Evolutionary conservation across 2,329 filamentous ascomycete genomes (phyloP).

Genomic region (Pseudocercospora macadamiae): DNA sequence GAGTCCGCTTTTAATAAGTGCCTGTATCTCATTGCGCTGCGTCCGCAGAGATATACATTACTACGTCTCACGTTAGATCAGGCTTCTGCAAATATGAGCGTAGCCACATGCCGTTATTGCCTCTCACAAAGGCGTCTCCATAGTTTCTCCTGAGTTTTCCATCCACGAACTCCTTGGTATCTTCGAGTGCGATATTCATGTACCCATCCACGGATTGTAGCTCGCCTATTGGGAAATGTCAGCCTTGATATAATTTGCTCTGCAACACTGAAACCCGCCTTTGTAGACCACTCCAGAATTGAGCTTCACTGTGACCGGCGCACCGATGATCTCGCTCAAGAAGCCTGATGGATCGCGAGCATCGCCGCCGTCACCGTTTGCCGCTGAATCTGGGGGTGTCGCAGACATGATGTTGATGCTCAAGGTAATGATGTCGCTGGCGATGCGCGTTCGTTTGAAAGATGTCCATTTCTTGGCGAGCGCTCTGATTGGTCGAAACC

Average conservation of each 20-base stretch:
- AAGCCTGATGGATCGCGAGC: slow-evolving; percentile 93
- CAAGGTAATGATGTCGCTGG: background rate
- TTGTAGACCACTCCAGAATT: slow-evolving; percentile 99
- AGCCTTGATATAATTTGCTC: background rate
- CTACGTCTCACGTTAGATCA: slow-evolving; percentile 43
- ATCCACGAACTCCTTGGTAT: slow-evolving; percentile 89
- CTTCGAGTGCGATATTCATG: slow-evolving; percentile 99
- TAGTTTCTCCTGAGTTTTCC: slow-evolving; percentile 81
- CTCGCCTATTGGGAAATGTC: slow-evolving; percentile 66
- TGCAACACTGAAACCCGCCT: slow-evolving; percentile 56
- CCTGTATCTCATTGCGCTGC: slow-evolving; percentile 16
- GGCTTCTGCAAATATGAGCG: background rate
- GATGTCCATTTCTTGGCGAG: background rate
- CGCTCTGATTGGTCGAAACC: background rate
- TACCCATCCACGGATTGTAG: slow-evolving; percentile 97
- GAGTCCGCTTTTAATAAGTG: too few relatives aligned
- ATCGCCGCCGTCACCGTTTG: slow-evolving; percentile 49
- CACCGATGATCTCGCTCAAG: slow-evolving; percentile 90
- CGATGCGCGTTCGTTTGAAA: background rate
- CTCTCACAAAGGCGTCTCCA: slow-evolving; percentile 92
- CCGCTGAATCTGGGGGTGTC: slow-evolving; percentile 45
- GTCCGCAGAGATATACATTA: slow-evolving; percentile 73
- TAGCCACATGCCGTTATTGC: slow-evolving; percentile 78
- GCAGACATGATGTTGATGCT: slow-evolving; percentile 22
- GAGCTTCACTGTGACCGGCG: slow-evolving; percentile 91